Conservation (phyloP, 805 yeast species). For the Saturnispora gosingensis region DNA sequence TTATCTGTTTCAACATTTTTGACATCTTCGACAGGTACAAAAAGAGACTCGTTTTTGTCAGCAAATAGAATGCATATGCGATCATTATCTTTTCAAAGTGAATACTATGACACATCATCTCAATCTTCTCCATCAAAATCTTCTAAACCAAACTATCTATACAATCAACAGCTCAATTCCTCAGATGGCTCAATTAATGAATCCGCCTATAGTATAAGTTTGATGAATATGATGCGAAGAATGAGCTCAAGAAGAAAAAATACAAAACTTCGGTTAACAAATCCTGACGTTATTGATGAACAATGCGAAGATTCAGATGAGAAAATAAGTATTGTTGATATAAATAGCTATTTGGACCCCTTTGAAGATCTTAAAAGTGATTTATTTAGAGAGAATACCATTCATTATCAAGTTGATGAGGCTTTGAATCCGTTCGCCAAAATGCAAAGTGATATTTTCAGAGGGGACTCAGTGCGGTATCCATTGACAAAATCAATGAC, state of each 20-base stretch:
- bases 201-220: not conserved
- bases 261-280: constrained; percentile 44
- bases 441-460: not conserved
- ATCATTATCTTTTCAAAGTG: not conserved
- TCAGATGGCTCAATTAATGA: constrained; percentile 6
- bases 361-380: not conserved
- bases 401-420: not conserved
- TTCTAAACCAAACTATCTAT: not conserved
- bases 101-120: not conserved
- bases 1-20: constrained; percentile 13
- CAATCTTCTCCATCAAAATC: not conserved
- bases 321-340: not conserved
- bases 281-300: constrained; percentile 38
- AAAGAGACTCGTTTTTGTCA: not conserved
- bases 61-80: not conserved
- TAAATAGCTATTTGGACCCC: not conserved
- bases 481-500: not conserved
- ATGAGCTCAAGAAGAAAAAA: constrained; percentile 49
- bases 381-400: not conserved
- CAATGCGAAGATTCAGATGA: not conserved
- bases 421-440: constrained; percentile 2
- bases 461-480: not conserved
- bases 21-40: constrained; percentile 4
- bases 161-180: not conserved
- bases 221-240: constrained; percentile 5